Base-by-base conservation (phyloP, 257 asterid species). In the Ajuga chamaepitys region DNA sequence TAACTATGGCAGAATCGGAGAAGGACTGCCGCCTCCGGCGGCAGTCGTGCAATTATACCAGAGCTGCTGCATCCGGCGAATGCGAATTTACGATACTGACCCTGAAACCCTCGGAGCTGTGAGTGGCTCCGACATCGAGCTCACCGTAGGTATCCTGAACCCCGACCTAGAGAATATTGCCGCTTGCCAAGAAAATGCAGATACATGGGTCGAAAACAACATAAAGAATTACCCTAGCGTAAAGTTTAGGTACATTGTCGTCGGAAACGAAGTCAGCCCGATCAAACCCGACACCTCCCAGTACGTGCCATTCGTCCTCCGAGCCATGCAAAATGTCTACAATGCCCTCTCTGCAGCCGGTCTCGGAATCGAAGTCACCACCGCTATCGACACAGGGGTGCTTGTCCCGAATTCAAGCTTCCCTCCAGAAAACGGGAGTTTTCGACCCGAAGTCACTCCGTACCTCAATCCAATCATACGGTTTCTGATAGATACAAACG, bases 241-340 rank as follows among this genome's bases (percentile, higher is more conserved):
- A 18, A 48, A 18, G 9, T 61, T 74, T 20, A 24, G 58, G 4
- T 26, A 63, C 76, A 68, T 78, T 24, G 59, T 71, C 0, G 74
- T 75, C 17, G 83, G 83, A 1, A 74, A 74, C 42, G 80, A 78
- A 51, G 78, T 78, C 5, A 67, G 66, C 74, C 78, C 83, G 4
- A n/a, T 67, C 4, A 26, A 44, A 0, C 8, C 13, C 26, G 69
- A 46, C 21, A 59, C 74, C 2, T 7, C 68, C 9, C 60, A 41
- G 35, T 66, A 20, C 44, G 68, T 13, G 0, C 18, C 1, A 1
- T 51, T 50, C 24, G 59, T 78, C 62, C 75, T 67, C 42, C 73
- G 64, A 0, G 83, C 78, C 63, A 59, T 73, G 50, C 73, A 40
- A 37, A 58, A 65, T 3, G 13, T 75, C 7, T 13, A 37, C 26